Evolutionary conservation across 345 rosid species (phyloP).

Genomic region (Laguncularia racemosa): DNA sequence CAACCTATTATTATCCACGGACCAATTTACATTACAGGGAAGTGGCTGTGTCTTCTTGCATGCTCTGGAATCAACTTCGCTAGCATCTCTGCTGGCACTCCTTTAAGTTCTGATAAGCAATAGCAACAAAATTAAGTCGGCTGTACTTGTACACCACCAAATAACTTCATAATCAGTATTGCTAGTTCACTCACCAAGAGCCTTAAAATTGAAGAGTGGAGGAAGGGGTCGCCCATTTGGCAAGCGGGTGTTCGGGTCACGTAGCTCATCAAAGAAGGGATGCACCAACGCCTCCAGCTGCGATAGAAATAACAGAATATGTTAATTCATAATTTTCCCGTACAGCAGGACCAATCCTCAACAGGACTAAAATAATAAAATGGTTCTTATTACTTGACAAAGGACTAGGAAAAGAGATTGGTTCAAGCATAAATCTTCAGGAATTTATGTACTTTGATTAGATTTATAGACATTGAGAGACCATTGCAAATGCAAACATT

Average conservation of each 20-base stretch:
- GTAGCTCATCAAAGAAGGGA: slow-evolving; percentile 94
- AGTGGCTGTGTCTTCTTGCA: slow-evolving; percentile 49
- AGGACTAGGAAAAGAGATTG: too few relatives aligned
- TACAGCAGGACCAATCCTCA: too few relatives aligned
- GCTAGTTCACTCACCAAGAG: slow-evolving; percentile 48
- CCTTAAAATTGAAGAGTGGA: slow-evolving; percentile 88
- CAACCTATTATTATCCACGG: too few relatives aligned
- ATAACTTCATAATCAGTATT: background rate
- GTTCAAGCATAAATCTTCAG: too few relatives aligned
- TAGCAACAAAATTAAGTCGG: background rate
- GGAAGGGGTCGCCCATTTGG: slow-evolving; percentile 93
- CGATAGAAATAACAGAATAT: background rate
- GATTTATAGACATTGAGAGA: too few relatives aligned
- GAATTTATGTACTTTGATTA: too few relatives aligned
- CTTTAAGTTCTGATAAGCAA: slow-evolving; percentile 61
- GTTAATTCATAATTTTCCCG: too few relatives aligned
- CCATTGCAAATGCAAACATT: background rate
- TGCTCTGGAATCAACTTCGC: slow-evolving; percentile 60
- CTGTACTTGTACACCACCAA: background rate
- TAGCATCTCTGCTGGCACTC: slow-evolving; percentile 46
- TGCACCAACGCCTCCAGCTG: slow-evolving; percentile 86
- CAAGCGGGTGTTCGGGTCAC: slow-evolving; percentile 66
- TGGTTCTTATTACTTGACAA: too few relatives aligned
- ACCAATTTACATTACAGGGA: slow-evolving; percentile 28
- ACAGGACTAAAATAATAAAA: too few relatives aligned